Evolutionary conservation across 139 green algal species (phyloP).

Genomic region (Tetradesmus obliquus): DNA sequence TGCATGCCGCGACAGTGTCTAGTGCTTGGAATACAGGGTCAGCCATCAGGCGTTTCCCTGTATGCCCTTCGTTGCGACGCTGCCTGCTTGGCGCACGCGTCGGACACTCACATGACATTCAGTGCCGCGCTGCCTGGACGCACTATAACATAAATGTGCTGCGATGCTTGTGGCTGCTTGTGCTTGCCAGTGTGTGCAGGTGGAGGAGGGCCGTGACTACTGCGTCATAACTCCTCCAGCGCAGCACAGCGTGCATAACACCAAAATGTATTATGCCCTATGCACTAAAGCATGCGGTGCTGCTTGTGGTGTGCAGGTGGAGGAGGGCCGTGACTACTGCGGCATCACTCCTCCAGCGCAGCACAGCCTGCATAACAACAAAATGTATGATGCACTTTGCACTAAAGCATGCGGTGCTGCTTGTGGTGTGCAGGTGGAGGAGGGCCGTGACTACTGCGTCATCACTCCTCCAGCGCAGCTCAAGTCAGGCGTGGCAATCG

Average conservation of each 20-base stretch:
- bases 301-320: slow-evolving; percentile 65
- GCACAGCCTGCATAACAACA: not conserved
- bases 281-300: no score
- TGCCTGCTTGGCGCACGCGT: no score
- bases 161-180: not conserved
- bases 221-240: not conserved
- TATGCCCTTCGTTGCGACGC: not conserved
- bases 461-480: slow-evolving; percentile 87
- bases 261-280: no score
- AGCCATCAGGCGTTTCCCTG: not conserved
- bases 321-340: slow-evolving; percentile 96
- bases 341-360: slow-evolving; percentile 90
- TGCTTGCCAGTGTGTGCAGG: not conserved
- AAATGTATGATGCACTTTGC: no score
- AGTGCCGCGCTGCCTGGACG: no score
- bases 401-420: no score
- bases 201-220: not conserved
- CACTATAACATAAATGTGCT: no score
- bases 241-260: no score
- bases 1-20: not conserved
- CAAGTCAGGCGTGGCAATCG: slow-evolving; percentile 70
- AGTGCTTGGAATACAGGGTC: not conserved
- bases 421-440: slow-evolving; percentile 71
- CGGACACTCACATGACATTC: no score
- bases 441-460: slow-evolving; percentile 95